phyloP scores from a whole-genome alignment of 768 basidiomycete species.

The Termitomyces sp. region DNA sequence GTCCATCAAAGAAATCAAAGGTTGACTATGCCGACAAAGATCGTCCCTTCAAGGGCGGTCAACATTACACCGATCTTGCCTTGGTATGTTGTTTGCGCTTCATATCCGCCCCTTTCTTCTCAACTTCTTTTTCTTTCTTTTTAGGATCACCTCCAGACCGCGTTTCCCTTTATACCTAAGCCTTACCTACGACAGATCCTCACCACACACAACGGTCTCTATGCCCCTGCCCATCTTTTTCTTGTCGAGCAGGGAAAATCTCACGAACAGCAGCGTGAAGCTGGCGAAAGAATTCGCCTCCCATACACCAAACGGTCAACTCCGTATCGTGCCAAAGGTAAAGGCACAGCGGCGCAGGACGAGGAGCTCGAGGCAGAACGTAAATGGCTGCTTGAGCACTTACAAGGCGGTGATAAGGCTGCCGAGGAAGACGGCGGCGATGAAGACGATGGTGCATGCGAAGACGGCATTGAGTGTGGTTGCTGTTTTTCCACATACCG shows the following conservation, averaged over 20 bases:
- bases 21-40: conserved; percentile 53
- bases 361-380: conserved; percentile 41
- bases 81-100: conserved; percentile 35
- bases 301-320: conserved; percentile 35
- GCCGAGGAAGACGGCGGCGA: conserved; percentile 21
- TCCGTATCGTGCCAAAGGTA: conserved; percentile 23
- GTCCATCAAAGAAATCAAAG: conserved; percentile 32
- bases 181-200: conserved; percentile 48
- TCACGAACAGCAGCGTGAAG: conserved; percentile 5
- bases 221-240: conserved; percentile 61
- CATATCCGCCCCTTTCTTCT: not conserved
- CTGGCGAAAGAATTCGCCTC: conserved; percentile 18
- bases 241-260: conserved; percentile 36
- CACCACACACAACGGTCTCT: conserved; percentile 37
- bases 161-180: conserved; percentile 59
- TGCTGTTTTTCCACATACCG: conserved; percentile 78
- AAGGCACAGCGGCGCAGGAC: conserved; percentile 27
- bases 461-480: conserved; percentile 74
- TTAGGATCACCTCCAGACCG: conserved; percentile 48
- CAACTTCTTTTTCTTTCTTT: not conserved
- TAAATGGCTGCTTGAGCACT: conserved; percentile 40
- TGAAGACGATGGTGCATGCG: conserved; percentile 29
- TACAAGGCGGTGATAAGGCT: conserved; percentile 2
- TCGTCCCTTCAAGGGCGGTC: conserved; percentile 38
- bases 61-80: conserved; percentile 45